A percentile compares a stretch with the other conserved stretches of the same genome.
These are phyloP conservation scores for Calonectria fujianensis DNA, from an alignment of 2,329 filamentous ascomycete species.

Conservation along the genomic window DNA sequence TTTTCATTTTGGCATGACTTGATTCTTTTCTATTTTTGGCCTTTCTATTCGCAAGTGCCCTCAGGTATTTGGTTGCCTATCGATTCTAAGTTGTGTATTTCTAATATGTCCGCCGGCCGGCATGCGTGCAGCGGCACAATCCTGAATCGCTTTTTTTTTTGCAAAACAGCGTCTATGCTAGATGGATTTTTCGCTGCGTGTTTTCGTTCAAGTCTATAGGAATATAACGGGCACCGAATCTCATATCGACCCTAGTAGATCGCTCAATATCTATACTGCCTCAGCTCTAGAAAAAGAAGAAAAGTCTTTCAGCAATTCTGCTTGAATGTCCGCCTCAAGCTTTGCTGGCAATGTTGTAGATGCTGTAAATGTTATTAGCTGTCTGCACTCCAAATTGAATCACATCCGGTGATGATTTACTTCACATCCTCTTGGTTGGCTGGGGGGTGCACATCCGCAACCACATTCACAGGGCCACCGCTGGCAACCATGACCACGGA, in stretches of 20 bases:
- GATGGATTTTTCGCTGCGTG: background rate
- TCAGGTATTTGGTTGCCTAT: slow-evolving; percentile 1
- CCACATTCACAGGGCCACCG: slow-evolving; percentile 36
- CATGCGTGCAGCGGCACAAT: background rate
- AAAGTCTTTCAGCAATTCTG: background rate
- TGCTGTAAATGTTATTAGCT: slow-evolving; percentile 27
- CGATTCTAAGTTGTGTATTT: slow-evolving; percentile 2
- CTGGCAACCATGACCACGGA: slow-evolving; percentile 39
- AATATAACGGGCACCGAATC: background rate
- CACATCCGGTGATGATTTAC: background rate
- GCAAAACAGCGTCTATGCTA: background rate
- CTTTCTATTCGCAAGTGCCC: background rate
- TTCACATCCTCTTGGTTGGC: slow-evolving; percentile 41
- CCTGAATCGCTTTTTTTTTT: background rate
- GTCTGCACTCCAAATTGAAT: no score
- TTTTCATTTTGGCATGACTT: slow-evolving; percentile 3
- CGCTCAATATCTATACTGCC: background rate
- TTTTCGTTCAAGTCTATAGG: slow-evolving; percentile 1
- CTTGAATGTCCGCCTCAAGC: background rate
- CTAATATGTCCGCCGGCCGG: background rate
- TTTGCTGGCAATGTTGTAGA: slow-evolving; percentile 42
- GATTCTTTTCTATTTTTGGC: background rate
- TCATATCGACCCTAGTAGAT: background rate
- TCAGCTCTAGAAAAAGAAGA: background rate
- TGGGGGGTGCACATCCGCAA: background rate